Percentiles rank a stretch among this genome's conserved stretches.
Evolutionary conservation across 306 rosid genomes (phyloP).

Genomic region (Dicorynia guianensis): DNA sequence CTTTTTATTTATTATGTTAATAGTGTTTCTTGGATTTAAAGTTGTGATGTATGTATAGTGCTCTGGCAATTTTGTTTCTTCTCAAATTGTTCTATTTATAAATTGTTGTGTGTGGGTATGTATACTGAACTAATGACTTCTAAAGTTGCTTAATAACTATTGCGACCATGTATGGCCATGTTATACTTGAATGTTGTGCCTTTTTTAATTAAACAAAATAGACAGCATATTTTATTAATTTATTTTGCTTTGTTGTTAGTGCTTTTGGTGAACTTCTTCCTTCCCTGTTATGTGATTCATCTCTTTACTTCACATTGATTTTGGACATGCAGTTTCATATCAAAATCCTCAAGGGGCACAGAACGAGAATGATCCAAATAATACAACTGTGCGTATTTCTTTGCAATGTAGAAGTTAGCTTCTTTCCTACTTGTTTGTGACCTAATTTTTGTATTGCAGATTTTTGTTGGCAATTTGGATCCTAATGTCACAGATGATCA

Average conservation of each 20-base stretch:
- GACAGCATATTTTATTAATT: background rate
- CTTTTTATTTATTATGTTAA: background rate
- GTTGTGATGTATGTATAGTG: background rate
- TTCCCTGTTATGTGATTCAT: background rate
- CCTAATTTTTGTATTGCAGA: slow-evolving; percentile 55
- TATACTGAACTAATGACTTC: background rate
- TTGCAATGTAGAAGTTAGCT: slow-evolving; percentile 31
- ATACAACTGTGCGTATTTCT: slow-evolving; percentile 85
- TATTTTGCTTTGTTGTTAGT: background rate
- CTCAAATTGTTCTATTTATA: background rate
- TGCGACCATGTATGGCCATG: background rate
- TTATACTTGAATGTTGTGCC: background rate
- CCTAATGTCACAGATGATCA: slow-evolving; percentile 83
- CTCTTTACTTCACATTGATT: slow-evolving; percentile 39
- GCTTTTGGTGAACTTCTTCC: background rate
- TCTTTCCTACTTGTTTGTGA: slow-evolving; percentile 34
- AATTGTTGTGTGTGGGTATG: background rate
- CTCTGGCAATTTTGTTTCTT: slow-evolving; percentile 7
- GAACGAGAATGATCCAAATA: slow-evolving; percentile 90
- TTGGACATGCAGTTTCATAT: slow-evolving; percentile 82
- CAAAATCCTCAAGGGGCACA: slow-evolving; percentile 79
- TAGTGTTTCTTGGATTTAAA: background rate
- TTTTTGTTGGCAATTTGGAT: slow-evolving; percentile 97
- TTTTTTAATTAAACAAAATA: background rate
- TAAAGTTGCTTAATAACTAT: background rate